phyloP scores from a whole-genome alignment of 345 rosid species.

The Anacardium occidentale region DNA sequence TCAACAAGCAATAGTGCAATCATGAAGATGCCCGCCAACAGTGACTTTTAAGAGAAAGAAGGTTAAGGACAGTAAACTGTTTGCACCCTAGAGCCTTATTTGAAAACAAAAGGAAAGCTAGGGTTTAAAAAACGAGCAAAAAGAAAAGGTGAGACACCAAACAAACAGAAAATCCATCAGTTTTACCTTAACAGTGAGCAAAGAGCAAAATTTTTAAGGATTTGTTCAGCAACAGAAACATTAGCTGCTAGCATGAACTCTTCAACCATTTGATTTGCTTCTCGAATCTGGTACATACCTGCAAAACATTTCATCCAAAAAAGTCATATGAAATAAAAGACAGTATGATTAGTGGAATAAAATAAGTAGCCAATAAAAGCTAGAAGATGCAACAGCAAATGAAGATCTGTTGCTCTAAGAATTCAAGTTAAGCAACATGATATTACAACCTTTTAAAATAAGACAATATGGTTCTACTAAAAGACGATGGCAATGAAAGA shows the following conservation, averaged over 20 bases:
- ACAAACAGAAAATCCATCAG: slow-evolving; percentile 5
- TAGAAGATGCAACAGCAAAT: background rate
- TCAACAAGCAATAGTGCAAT: background rate
- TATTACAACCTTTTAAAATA: too few species aligned
- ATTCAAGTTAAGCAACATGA: too few species aligned
- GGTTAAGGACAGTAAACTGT: background rate
- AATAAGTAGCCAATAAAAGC: background rate
- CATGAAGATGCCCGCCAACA: background rate
- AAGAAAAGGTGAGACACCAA: background rate
- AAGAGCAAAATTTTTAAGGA: slow-evolving; percentile 62
- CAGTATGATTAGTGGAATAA: background rate
- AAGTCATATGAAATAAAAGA: slow-evolving; percentile 1
- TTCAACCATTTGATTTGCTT: slow-evolving; percentile 99
- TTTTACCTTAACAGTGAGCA: slow-evolving; percentile 77
- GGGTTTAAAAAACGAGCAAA: background rate
- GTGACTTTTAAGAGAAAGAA: background rate
- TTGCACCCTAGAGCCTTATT: background rate
- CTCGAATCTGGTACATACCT: slow-evolving; percentile 99
- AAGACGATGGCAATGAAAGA: too few species aligned
- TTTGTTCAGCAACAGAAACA: slow-evolving; percentile 91
- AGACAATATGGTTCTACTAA: too few species aligned
- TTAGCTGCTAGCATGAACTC: slow-evolving; percentile 99
- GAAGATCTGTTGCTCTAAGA: too few species aligned
- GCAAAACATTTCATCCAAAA: slow-evolving; percentile 20
- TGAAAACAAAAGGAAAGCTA: background rate